Evolutionary conservation across 768 basidiomycete genomes (phyloP), one percentile per base, ranked within the genome.

Genomic region (Lactifluus echinatus): DNA sequence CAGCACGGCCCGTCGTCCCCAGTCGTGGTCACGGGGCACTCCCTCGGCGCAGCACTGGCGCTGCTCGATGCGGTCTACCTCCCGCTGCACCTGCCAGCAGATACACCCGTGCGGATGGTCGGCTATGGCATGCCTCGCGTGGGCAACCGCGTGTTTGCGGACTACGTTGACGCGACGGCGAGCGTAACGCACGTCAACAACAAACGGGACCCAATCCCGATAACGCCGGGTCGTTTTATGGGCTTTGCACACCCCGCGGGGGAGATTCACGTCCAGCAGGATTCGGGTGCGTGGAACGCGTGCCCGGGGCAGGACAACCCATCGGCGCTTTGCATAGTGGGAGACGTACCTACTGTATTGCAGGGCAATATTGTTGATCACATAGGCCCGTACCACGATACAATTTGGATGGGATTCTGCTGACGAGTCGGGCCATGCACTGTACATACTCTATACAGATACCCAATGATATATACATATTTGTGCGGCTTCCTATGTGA

Each of bases 121-220:
- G 78, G 78, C 0, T 81, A 73, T 61, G 78, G 77, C 2, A 75
- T 74, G 34, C 80, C n/a, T n/a, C n/a, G n/a, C n/a, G n/a, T n/a
- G n/a, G n/a, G n/a, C n/a, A n/a, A n/a, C n/a, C n/a, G n/a, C 79
- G 8, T 70, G 19, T 82, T 75, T 60, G 80, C 75, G n/a, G 39
- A 57, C 34, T 63, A 63, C 43, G 60, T 69, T 24, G 64, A 64
- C 43, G 39, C 51, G 31, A 40, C 24, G 33, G 19, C 40, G n/a
- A 15, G 46, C 31, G 28, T 64, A 12, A 56, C 58, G 42, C 65
- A 54, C 55, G 53, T 66, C 44, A 64, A 39, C 15, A 64, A 64
- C 61, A 54, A 37, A 24, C 17, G 50, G 21, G 65, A 66, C 23
- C 59, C 61, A 6, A 23, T 64, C 56, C 61, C 65, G 42, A 63